Evolutionary conservation across 1,139 yeast species (phyloP), one percentile per base, ranked within the genome.

Genomic region (Blastobotrys niveus): DNA sequence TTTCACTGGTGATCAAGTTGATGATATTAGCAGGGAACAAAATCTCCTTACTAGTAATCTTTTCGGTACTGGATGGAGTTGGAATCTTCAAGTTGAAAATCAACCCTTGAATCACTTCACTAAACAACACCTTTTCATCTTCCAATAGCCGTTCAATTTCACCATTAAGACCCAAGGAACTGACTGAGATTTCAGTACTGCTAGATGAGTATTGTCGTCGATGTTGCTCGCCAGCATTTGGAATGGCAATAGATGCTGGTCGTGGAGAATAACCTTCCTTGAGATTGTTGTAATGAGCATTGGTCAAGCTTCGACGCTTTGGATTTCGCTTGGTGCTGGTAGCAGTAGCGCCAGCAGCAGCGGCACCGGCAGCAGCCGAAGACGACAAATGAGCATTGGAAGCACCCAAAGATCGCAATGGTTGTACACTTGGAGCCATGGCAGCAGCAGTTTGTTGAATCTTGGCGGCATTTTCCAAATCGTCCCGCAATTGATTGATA

Each of bases 21-120:
- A 91, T 82, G 51, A 91, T 86, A 70, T 96, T 82, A 2, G 97
- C 94, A 34, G 98, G 99, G 80, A 88, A 91, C 45, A 91, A 73
- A 30, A 91, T 95, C 64, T 93, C 98, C 63, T 89, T 87, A 59
- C 88, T 76, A 14, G 93, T 80, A 53, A 87, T 73, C 60, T 83
- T 88, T 42, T 88, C 86, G 17, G 79, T 79, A 54, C 85, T 85
- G 47, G 89, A 81, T 22, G 94, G 86, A 17, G 79, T 76, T 35
- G 98, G 97, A 45, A 89, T 79, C 67, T 81, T 85, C 64, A 91
- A 74, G n/a, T 88, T 89, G 70, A 81, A 84, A 60, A 91, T 74
- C 54, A 93, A 71, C 7, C 96, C 96, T 54, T 82, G 88, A 30
- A 87, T 85, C 45, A 88, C 86, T 65, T 89, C 97, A 52, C 80